Conservation (phyloP, 805 yeast species). For the Candida maris region DNA sequence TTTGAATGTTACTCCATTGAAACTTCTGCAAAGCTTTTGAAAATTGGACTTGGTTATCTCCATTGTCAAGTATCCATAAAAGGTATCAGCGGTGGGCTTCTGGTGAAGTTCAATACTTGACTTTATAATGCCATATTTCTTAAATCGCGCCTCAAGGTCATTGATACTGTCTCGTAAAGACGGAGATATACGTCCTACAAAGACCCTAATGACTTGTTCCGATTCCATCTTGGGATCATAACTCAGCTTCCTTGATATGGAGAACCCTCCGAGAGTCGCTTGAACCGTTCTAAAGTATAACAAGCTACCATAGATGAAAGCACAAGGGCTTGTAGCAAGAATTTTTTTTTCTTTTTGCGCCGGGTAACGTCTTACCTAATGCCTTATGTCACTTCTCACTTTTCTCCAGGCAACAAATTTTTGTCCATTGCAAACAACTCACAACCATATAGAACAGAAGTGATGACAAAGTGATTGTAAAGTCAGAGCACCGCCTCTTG, state of each 20-base stretch:
- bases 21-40: constrained; percentile 47
- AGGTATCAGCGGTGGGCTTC: constrained; percentile 51
- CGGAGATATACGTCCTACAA: constrained; percentile 66
- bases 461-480: constrained; percentile 4
- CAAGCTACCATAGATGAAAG: too few relatives aligned
- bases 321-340: too few relatives aligned
- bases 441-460: constrained; percentile 7
- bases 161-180: constrained; percentile 41
- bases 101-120: constrained; percentile 47
- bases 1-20: constrained; percentile 72
- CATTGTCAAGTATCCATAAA: constrained; percentile 68
- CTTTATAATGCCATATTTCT: constrained; percentile 56
- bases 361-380: too few relatives aligned
- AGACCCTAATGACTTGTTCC: too few relatives aligned
- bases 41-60: constrained; percentile 43
- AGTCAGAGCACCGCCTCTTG: too few relatives aligned
- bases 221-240: too few relatives aligned
- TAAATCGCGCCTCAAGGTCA: constrained; percentile 53
- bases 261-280: too few relatives aligned
- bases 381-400: too few relatives aligned
- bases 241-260: too few relatives aligned
- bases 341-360: too few relatives aligned
- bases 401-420: too few relatives aligned
- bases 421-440: background rate
- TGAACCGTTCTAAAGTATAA: too few relatives aligned